phyloP scores from a whole-genome alignment of 2,329 filamentous ascomycete species.

The Colletotrichum sp. region DNA sequence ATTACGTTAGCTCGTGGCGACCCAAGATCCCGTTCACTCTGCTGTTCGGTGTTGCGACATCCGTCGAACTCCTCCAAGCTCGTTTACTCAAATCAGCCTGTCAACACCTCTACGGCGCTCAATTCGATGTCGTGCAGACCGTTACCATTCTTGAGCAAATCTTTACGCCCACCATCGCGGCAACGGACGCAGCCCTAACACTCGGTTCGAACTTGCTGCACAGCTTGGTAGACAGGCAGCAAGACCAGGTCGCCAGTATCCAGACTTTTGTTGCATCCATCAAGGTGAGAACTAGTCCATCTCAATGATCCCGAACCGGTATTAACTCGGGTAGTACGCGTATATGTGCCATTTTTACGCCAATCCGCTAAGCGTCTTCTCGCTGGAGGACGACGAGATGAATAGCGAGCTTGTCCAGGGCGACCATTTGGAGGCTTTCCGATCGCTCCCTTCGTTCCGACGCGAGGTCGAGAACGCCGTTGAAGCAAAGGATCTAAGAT shows the following conservation, averaged over 20 bases:
- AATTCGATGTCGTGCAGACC: slow-evolving; percentile 80
- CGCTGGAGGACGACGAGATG: slow-evolving; percentile 28
- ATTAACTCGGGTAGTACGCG: slow-evolving; percentile 62
- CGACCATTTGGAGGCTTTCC: slow-evolving; percentile 70
- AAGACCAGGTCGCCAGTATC: slow-evolving; percentile 78
- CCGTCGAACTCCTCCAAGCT: slow-evolving; percentile 79
- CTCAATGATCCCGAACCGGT: background rate
- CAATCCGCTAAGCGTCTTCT: slow-evolving; percentile 73
- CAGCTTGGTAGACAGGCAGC: slow-evolving; percentile 72
- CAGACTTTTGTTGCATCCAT: slow-evolving; percentile 74
- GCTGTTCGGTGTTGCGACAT: slow-evolving; percentile 82
- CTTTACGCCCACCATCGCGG: slow-evolving; percentile 69
- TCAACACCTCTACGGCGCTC: slow-evolving; percentile 69
- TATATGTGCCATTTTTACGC: slow-evolving; percentile 89
- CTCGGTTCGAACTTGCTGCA: slow-evolving; percentile 69
- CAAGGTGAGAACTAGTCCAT: slow-evolving; percentile 53
- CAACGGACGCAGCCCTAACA: slow-evolving; percentile 59
- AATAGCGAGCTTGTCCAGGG: slow-evolving; percentile 47
- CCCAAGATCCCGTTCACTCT: slow-evolving; percentile 79
- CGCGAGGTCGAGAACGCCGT: slow-evolving; percentile 54
- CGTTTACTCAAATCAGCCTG: slow-evolving; percentile 73
- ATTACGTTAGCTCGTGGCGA: slow-evolving; percentile 60
- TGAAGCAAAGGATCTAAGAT: slow-evolving; percentile 42
- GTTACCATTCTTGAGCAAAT: slow-evolving; percentile 74
- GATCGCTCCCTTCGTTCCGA: slow-evolving; percentile 73